Evolutionary conservation across 768 basidiomycete genomes (phyloP), one percentile per base, ranked within the genome.

Genomic region (Gyrodon lividus): DNA sequence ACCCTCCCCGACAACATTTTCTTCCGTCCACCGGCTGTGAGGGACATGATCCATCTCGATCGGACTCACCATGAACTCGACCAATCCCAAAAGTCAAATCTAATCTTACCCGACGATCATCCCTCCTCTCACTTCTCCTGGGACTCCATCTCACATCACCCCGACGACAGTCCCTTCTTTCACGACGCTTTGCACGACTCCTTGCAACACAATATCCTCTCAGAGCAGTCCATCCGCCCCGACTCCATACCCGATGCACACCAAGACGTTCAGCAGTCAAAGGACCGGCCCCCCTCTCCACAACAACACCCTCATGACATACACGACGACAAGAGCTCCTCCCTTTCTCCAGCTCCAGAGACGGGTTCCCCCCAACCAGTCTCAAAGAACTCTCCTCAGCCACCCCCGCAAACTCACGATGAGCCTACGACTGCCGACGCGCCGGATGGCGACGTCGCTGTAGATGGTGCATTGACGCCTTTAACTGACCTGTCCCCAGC

Each of bases 401-500:
- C 54, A 3, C 66, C 51, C 13, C 47, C 63, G 14, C 61, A 65
- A 37, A 31, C 62, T 4, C 55, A 50, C 17, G 43, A 57, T 35
- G 56, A 58, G 6, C 52, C 55, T 17, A 47, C 64, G 10, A 41
- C 19, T 23, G 26, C 64, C 9, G 71, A 72, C 37, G 61, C 60
- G 31, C 52, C 70, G 51, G 67, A 72, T 49, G 61, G 59, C 8
- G 70, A 72, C 55, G 70, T 73, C 35, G 68, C 73, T 61, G 52
- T 72, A 65, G 65, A 76, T 67, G 59, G 66, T 71, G 67, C 53
- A 58, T 84, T 84, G 19, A 88, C 87, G 0, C 88, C 88, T 3
- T 80, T 91, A 63, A 89, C 84, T 57, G 87, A 89, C 55, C 80
- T 89, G 22, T 87, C 87, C 7, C 83, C 86, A 1, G 77, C 84